These are phyloP conservation scores for Cytospora schulzeri DNA, from an alignment of 2,329 filamentous ascomycete genomes.

Conservation along the genomic window DNA sequence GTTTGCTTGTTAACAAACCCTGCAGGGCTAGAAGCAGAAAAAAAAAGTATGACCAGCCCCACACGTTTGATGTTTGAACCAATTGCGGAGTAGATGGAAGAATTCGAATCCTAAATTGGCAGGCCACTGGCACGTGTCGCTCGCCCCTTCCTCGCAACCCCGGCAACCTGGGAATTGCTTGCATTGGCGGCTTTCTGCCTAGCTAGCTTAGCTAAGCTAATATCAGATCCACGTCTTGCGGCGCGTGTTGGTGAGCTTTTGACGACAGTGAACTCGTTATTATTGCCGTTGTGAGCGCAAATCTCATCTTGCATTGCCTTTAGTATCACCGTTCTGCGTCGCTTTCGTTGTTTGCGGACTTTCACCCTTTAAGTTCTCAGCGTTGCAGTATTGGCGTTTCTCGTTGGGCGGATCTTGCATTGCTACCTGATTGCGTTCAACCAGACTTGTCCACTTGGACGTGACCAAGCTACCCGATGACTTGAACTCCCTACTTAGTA, in stretches of 20 bases:
- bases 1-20: not conserved
- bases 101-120: conserved; percentile 17
- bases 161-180: conserved; percentile 8
- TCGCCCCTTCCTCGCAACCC: conserved; percentile 7
- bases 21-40: not conserved
- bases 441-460: not conserved
- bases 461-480: not conserved
- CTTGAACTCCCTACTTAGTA: too few relatives aligned
- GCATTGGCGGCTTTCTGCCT: not conserved
- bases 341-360: not conserved
- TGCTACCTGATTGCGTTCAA: not conserved
- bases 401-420: not conserved
- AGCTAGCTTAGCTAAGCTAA: conserved; percentile 14
- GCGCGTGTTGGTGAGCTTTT: not conserved
- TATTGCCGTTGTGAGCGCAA: not conserved
- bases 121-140: conserved; percentile 9
- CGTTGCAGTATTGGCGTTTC: not conserved
- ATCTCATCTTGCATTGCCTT: not conserved
- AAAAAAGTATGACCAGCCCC: conserved; percentile 2
- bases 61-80: conserved; percentile 4
- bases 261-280: not conserved
- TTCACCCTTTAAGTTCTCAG: not conserved
- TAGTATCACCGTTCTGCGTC: not conserved
- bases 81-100: conserved; percentile 16
- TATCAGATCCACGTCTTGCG: not conserved